Base-by-base conservation (phyloP, 768 basidiomycete species). In the Phallus indusiatus region DNA sequence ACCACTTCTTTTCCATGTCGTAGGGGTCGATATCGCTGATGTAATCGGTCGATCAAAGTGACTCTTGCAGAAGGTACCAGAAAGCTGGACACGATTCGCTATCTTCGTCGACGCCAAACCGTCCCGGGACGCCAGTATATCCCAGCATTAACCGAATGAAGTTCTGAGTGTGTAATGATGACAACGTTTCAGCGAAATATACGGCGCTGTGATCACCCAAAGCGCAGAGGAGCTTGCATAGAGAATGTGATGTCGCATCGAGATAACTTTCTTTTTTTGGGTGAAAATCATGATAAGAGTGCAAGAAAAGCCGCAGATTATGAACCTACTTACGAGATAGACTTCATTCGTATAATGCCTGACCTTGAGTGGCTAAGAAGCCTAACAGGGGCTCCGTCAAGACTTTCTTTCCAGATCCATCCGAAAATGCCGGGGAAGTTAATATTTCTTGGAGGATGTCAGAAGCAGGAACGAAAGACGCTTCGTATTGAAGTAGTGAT, bases 61-160 rank as follows among this genome's bases (percentile, higher is more conserved):
- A 82, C 67, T 97, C 94, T 70, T 95, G 93, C 58, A 95, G 80
- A 46, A 90, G 74, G 63, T 91, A 94, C 88, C 94, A 95, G 65
- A 94, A 94, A 1, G 82, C 82, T 1, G 94, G 78, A 1, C 88
- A 88, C 76, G 86, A 79, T 70, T 94, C 91, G 65, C 89, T 93
- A 67, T 89, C 85, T 53, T 94, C 94, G 51, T 94, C 92, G 0
- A 81, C 78, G 1, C 88, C 89, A 66, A 85, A 90, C 61, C 81
- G 82, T 0, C 90, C 91, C 0, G 84, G 82, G 10, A 82, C 71
- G 1, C 83, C 85, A 0, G 90, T 90, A 61, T 88, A 87, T 17
- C 83, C 78, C 18, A 96, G 71, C 53, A 94, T 68, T 11, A 89
- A 69, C 5, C 81, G 78, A 1, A 97, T 73, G 65, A 88, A 90